Conservation (phyloP, 306 rosid species). For the Canavalia ensiformis region DNA sequence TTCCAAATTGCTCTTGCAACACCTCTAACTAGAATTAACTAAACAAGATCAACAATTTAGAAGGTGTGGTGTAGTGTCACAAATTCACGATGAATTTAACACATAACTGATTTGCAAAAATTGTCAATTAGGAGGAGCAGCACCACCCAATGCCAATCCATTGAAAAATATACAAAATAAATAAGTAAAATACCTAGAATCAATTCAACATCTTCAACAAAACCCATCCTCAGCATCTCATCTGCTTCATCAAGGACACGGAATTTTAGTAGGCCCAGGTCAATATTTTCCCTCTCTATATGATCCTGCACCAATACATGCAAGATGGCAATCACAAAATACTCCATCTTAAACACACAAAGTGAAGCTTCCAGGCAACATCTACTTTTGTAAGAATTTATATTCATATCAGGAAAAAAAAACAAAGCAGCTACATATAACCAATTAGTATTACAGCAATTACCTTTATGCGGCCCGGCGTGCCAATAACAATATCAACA, state of each 20-base stretch:
- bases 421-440: constrained; percentile 2
- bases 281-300: constrained; percentile 75
- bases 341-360: background rate
- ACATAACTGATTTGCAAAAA: background rate
- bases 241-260: constrained; percentile 97
- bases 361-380: constrained; percentile 6
- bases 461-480: constrained; percentile 95
- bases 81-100: background rate
- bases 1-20: constrained; percentile 1
- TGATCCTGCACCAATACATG: constrained; percentile 72
- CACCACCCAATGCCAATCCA: background rate
- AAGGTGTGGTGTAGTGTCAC: background rate
- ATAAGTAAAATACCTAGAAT: constrained; percentile 72
- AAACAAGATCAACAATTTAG: background rate
- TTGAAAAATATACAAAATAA: background rate
- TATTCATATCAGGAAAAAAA: background rate
- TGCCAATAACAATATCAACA: constrained; percentile 83
- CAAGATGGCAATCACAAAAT: constrained; percentile 2
- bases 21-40: constrained; percentile 8
- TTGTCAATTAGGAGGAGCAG: background rate
- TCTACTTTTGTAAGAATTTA: background rate
- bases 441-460: background rate
- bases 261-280: constrained; percentile 74
- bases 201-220: constrained; percentile 89
- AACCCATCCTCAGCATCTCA: constrained; percentile 92